Percentiles rank a stretch among this genome's conserved stretches.
Conservation (phyloP, 164 flowering plant genomes). For the Amborella trichopoda region DNA sequence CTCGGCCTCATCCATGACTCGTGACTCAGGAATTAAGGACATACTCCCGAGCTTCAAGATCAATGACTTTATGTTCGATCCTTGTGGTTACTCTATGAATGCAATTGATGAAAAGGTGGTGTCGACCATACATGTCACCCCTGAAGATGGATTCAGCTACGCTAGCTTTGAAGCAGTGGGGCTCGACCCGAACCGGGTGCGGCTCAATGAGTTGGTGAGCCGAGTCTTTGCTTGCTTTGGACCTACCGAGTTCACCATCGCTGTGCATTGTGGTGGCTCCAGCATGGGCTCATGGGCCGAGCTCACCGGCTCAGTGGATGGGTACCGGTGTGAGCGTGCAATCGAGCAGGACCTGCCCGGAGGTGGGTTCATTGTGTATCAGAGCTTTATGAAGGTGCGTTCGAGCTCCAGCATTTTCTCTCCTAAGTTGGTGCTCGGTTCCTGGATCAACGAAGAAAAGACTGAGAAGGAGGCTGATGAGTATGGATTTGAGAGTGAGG, state of each 20-base stretch:
- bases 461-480: too few species aligned
- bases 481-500: not conserved
- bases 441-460: conserved; percentile 20
- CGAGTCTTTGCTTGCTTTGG: conserved; percentile 47
- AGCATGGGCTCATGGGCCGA: not conserved
- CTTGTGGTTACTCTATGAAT: conserved; percentile 89
- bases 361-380: conserved; percentile 29
- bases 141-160: conserved; percentile 81
- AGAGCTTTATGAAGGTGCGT: conserved; percentile 12
- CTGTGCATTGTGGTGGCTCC: conserved; percentile 22
- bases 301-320: not conserved
- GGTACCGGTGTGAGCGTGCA: conserved; percentile 13
- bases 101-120: conserved; percentile 37
- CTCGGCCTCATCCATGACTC: conserved; percentile 42
- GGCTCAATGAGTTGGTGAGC: conserved; percentile 19
- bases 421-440: conserved; percentile 12
- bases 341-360: conserved; percentile 31
- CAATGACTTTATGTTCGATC: conserved; percentile 70
- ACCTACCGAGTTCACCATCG: conserved; percentile 48
- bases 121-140: conserved; percentile 75
- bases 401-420: conserved; percentile 4
- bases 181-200: conserved; percentile 4
- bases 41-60: conserved; percentile 42
- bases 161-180: conserved; percentile 72
- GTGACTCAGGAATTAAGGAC: conserved; percentile 27